phyloP scores from a whole-genome alignment of 2,329 filamentous ascomycete species.

The Shiraia sp. region DNA sequence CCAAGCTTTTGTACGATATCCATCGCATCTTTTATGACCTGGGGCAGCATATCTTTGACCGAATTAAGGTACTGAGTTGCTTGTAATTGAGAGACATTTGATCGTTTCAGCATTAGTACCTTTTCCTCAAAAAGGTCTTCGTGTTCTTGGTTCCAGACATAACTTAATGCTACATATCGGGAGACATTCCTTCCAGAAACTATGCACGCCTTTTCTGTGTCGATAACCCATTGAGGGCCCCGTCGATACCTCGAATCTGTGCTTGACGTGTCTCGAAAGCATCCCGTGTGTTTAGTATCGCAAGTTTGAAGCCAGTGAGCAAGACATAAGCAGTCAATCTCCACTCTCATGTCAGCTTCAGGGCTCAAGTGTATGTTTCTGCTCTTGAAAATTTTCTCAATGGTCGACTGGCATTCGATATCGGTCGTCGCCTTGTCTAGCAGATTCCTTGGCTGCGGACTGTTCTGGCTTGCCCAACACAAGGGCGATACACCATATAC shows the following conservation, averaged over 20 bases:
- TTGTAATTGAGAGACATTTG: conserved; percentile 6
- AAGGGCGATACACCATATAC: conserved; percentile 6
- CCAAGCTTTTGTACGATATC: conserved; percentile 6
- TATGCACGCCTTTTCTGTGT: conserved; percentile 5
- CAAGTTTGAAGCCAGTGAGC: conserved; percentile 6
- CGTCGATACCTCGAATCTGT: conserved; percentile 1
- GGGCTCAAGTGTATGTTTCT: not conserved
- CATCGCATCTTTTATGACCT: conserved; percentile 6
- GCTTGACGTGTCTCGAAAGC: not conserved
- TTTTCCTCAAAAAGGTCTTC: not conserved
- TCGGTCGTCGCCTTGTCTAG: not conserved
- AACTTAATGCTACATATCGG: conserved; percentile 11
- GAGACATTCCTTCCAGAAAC: conserved; percentile 5
- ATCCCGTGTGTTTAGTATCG: conserved; percentile 1
- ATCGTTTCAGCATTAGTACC: conserved; percentile 4
- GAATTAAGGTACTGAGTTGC: not conserved
- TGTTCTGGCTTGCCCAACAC: conserved; percentile 3
- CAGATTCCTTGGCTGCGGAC: no score
- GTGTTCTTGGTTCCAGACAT: conserved; percentile 11
- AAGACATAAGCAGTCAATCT: conserved; percentile 4
- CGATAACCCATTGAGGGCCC: conserved; percentile 6
- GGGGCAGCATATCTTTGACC: conserved; percentile 1
- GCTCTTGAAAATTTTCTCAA: conserved; percentile 3
- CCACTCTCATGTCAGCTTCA: not conserved
- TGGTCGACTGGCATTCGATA: not conserved